Evolutionary conservation across 2,329 filamentous ascomycete species (phyloP), one percentile per base, ranked within the genome.

Genomic region (Beauveria pseudobassiana): DNA sequence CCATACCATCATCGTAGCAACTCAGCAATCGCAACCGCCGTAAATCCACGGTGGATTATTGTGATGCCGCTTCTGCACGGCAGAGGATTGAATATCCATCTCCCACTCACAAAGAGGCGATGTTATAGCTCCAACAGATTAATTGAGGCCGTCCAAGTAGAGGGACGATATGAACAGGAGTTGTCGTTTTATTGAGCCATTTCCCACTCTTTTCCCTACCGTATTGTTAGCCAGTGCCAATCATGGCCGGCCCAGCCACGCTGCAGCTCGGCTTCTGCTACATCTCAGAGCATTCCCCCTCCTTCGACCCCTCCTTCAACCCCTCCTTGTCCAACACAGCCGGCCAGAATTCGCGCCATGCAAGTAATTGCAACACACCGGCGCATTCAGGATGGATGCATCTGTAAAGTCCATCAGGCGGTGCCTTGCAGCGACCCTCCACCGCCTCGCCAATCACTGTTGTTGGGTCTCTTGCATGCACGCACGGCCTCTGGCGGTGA

Each of bases 401-500:
- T 30, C 24, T 30, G n/a, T 14, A 38, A 38, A 38, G 34, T 14
- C 10, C 28, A 53, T 46, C 48, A 53, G 46, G 16, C 12, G 48
- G 49, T 52, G 18, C 38, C 38, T 52, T 52, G 48, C 56, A 59
- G 46, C 48, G 22, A 43, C 34, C 40, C 42, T 45, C 48, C 57
- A 34, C 57, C 34, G 2, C 16, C 12, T 52, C 49, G 38, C 38
- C 48, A 52, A 59, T 59, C 49, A 42, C 8, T 26, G 48, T 14
- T 16, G 50, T 60, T 60, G 49, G 49, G 58, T 42, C 42, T 53
- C 58, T 38, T 60, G 20, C 49, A 24, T 45, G 46, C 18, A 43
- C 50, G 58, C 58, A 60, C 58, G 58, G 58, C 42, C 58, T 60
- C 50, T 60, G 58, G 58, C 58, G 58, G 58, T 60, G 58, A 46